Percentiles rank a stretch among this genome's conserved stretches.
These are phyloP conservation scores for Cladosporium sphaerospermum DNA, from an alignment of 2,329 filamentous ascomycete genomes.

Conservation along the genomic window DNA sequence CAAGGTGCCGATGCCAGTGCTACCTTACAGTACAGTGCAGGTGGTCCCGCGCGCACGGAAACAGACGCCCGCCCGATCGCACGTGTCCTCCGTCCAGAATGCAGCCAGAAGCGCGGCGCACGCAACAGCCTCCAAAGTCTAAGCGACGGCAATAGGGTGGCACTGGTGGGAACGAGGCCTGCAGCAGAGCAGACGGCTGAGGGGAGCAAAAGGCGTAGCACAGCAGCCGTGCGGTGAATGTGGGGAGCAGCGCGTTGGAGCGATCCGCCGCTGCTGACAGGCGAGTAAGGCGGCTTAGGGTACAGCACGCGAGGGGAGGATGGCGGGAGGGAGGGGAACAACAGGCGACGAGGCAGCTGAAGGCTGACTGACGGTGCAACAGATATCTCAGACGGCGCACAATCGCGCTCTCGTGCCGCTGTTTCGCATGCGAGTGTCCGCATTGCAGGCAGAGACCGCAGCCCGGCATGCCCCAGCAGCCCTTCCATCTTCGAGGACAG, in stretches of 20 bases:
- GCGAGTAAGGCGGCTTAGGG: neutral
- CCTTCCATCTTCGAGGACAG: no score
- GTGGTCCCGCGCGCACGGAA: neutral
- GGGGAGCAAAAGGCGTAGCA: neutral
- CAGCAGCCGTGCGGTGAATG: conserved; percentile 4
- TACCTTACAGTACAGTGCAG: neutral
- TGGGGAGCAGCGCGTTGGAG: neutral
- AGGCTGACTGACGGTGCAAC: neutral
- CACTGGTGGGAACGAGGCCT: conserved; percentile 8
- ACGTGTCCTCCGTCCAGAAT: conserved; percentile 11
- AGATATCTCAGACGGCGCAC: no score
- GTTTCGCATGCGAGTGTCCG: neutral
- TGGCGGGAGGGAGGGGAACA: neutral
- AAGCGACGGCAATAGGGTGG: conserved; percentile 1
- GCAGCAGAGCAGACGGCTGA: conserved; percentile 10
- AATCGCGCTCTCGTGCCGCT: neutral
- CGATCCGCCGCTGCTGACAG: neutral
- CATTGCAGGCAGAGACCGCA: neutral
- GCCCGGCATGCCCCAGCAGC: neutral
- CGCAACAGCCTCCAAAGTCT: conserved; percentile 7
- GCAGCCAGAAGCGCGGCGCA: conserved; percentile 8
- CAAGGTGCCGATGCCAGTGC: neutral
- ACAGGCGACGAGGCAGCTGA: neutral
- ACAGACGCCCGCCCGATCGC: neutral
- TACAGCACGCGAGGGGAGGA: no score